A percentile compares a stretch with the other conserved stretches of the same genome.
Evolutionary conservation across 1,139 yeast genomes (phyloP).

Genomic region (Zygoascus hellenicus): DNA sequence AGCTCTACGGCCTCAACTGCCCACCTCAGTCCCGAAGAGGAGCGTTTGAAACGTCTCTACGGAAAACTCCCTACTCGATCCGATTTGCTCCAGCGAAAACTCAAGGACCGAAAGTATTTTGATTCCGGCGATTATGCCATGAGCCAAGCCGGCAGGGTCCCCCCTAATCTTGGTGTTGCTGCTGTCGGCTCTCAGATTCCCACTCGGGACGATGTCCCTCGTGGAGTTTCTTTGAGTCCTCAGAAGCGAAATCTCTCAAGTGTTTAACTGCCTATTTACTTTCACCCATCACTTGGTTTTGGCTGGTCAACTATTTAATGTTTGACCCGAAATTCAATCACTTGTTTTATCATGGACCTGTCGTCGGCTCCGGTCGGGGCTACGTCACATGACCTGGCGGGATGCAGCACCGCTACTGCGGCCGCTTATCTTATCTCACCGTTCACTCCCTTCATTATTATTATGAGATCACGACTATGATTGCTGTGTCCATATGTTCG

Average conservation of each 20-base stretch:
- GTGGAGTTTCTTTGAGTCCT: slow-evolving; percentile 15
- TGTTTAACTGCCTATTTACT: not conserved
- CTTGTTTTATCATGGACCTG: too few species aligned
- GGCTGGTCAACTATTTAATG: too few species aligned
- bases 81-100: slow-evolving; percentile 70
- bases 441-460: too few species aligned
- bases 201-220: slow-evolving; percentile 39
- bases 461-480: too few species aligned
- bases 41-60: slow-evolving; percentile 60
- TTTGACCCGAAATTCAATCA: too few species aligned
- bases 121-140: slow-evolving; percentile 97
- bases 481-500: too few species aligned
- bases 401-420: too few species aligned
- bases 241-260: slow-evolving; percentile 2
- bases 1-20: not conserved
- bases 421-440: too few species aligned
- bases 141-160: slow-evolving; percentile 57
- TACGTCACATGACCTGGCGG: too few species aligned
- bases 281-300: too few species aligned
- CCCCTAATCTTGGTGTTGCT: slow-evolving; percentile 31
- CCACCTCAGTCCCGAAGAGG: slow-evolving; percentile 31
- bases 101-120: slow-evolving; percentile 78
- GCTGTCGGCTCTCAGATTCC: slow-evolving; percentile 40
- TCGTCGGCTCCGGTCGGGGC: too few species aligned
- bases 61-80: slow-evolving; percentile 85